phyloP scores from a whole-genome alignment of 441 rosid genomes.

The Pelargonium exstipulatum region DNA sequence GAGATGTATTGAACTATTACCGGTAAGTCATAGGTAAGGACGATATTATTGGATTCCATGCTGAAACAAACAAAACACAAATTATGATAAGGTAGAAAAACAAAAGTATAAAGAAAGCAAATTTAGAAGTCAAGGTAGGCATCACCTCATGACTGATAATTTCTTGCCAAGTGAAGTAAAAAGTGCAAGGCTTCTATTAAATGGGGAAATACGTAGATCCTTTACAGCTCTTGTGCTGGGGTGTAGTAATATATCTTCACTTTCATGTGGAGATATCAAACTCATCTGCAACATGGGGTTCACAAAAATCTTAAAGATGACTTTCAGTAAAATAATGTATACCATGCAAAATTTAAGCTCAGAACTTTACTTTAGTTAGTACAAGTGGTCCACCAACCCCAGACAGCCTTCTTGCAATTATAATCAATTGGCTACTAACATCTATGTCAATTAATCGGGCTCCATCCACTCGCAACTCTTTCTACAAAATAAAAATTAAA shows the following conservation, averaged over 20 bases:
- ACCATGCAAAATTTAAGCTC: constrained; percentile 18
- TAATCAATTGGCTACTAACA: constrained; percentile 40
- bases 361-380: constrained; percentile 61
- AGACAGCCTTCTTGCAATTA: constrained; percentile 56
- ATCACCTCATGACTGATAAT: constrained; percentile 64
- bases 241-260: constrained; percentile 61
- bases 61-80: constrained; percentile 35
- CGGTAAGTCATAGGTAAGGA: constrained; percentile 66
- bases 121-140: constrained; percentile 3
- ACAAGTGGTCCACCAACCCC: constrained; percentile 48
- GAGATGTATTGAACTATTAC: constrained; percentile 33
- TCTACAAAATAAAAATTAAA: constrained; percentile 28
- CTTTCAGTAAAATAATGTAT: not conserved
- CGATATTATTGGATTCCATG: constrained; percentile 58
- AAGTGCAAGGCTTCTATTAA: constrained; percentile 46
- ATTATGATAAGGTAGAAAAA: constrained; percentile 6
- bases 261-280: constrained; percentile 56
- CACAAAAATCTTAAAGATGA: constrained; percentile 12
- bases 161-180: constrained; percentile 75
- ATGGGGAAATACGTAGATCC: constrained; percentile 71
- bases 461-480: constrained; percentile 49
- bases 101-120: constrained; percentile 6
- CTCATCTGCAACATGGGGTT: constrained; percentile 46
- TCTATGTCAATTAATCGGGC: constrained; percentile 77
- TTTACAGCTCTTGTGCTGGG: constrained; percentile 51